Percentiles rank a stretch among this genome's conserved stretches.
Conservation (phyloP, 23 red algal genomes). For the Gracilaria vermiculophylla region DNA sequence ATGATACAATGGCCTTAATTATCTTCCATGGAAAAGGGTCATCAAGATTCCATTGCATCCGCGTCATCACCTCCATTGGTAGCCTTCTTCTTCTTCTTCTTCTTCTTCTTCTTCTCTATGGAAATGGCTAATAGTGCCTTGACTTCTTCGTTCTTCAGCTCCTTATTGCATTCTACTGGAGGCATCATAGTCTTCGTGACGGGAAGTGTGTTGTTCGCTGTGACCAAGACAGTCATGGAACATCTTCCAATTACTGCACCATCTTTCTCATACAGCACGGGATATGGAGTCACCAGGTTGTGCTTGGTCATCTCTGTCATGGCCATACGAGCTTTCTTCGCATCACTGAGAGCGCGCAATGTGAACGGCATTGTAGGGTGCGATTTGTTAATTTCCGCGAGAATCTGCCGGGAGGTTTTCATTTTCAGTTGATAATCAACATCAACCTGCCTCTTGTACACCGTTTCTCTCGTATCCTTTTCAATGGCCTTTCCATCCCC, state of each 20-base stretch:
- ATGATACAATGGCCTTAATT: too few species aligned
- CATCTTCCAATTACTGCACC: conserved; percentile 76
- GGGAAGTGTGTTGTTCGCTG: conserved; percentile 78
- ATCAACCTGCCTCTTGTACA: conserved; percentile 92
- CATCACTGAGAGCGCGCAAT: conserved; percentile 78
- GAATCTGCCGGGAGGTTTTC: conserved; percentile 82
- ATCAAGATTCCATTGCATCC: conserved; percentile 62
- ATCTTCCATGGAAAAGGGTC: too few species aligned
- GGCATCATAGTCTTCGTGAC: conserved; percentile 71
- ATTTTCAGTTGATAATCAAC: conserved; percentile 97
- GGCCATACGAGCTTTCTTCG: conserved; percentile 78
- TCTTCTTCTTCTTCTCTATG: conserved; percentile 78
- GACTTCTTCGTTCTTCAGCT: conserved; percentile 68
- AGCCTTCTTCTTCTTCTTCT: conserved; percentile 78
- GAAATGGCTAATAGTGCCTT: conserved; percentile 67
- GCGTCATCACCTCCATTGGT: conserved; percentile 18
- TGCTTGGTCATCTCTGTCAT: conserved; percentile 93
- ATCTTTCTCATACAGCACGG: conserved; percentile 99
- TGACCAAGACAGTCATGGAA: conserved; percentile 86
- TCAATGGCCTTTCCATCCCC: conserved; percentile 90
- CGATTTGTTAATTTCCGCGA: conserved; percentile 85
- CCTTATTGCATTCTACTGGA: conserved; percentile 35
- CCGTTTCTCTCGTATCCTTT: conserved; percentile 58
- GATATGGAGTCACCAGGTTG: conserved; percentile 88
- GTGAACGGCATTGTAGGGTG: conserved; percentile 90